These are phyloP conservation scores for Chamaecrista fasciculata DNA, from an alignment of 306 rosid species.

Conservation along the genomic window DNA sequence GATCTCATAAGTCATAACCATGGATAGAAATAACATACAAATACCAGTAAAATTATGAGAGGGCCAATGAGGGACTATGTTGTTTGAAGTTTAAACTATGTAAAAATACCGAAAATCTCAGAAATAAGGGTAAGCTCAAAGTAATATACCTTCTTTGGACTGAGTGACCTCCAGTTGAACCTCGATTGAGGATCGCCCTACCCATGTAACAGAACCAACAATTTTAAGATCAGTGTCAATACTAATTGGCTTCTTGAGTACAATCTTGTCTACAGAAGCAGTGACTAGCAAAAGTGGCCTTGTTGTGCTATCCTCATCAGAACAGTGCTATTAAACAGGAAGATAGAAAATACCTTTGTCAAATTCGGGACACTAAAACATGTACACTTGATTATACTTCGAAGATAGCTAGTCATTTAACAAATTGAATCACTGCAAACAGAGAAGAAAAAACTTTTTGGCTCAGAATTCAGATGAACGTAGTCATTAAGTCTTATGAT, in stretches of 20 bases:
- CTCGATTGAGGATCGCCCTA: constrained; percentile 88
- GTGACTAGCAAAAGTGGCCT: constrained; percentile 87
- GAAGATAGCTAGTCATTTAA: constrained; percentile 9
- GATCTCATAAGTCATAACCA: background rate
- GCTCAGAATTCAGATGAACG: constrained; percentile 6
- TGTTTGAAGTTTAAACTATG: background rate
- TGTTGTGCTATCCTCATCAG: constrained; percentile 73
- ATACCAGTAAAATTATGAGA: background rate
- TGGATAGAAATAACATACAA: background rate
- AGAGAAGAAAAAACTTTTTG: constrained; percentile 10
- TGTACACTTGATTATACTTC: background rate
- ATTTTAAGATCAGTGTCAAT: constrained; percentile 74
- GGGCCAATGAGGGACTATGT: background rate
- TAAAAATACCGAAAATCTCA: constrained; percentile 19
- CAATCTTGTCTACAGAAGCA: constrained; percentile 94
- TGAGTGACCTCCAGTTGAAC: constrained; percentile 77
- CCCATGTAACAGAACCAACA: constrained; percentile 92
- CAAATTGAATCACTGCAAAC: constrained; percentile 2
- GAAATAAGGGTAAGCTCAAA: background rate
- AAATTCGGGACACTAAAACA: background rate
- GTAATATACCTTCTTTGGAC: constrained; percentile 54
- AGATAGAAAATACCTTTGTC: constrained; percentile 10
- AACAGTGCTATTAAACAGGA: constrained; percentile 66
- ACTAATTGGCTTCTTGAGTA: constrained; percentile 80
- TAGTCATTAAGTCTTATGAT: background rate